Percentiles rank a stretch among this genome's conserved stretches.
Evolutionary conservation across 371 early-diverging fungal genomes (phyloP).

Genomic region (Capniomyces stellatus): DNA sequence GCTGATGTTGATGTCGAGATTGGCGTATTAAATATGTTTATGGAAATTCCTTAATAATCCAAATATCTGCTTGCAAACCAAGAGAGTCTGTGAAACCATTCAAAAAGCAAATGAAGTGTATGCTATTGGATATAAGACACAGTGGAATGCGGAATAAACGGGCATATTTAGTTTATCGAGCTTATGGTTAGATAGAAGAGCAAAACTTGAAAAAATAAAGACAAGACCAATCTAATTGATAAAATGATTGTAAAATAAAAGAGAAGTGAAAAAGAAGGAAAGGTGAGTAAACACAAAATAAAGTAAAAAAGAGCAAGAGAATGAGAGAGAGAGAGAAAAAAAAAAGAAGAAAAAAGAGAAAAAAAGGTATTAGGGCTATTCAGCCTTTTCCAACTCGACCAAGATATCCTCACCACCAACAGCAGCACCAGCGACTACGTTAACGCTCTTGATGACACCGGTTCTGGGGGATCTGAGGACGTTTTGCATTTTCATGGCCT

Average conservation of each 20-base stretch:
- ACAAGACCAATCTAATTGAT: background rate
- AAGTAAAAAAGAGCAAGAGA: background rate
- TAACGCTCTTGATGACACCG: constrained; percentile 59
- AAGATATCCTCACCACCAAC: constrained; percentile 78
- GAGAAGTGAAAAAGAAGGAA: background rate
- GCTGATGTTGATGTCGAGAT: too few relatives aligned
- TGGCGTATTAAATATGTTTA: too few relatives aligned
- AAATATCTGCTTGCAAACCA: too few relatives aligned
- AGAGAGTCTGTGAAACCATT: too few relatives aligned
- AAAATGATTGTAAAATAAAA: background rate
- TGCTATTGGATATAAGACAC: too few relatives aligned
- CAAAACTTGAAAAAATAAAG: too few relatives aligned
- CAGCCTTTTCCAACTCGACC: constrained; percentile 48
- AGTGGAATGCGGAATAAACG: too few relatives aligned
- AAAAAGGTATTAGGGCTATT: background rate
- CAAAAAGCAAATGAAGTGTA: too few relatives aligned
- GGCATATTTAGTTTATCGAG: too few relatives aligned
- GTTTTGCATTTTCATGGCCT: constrained; percentile 99
- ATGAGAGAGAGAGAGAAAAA: background rate
- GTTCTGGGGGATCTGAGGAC: constrained; percentile 66
- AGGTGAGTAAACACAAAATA: background rate
- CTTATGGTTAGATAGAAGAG: too few relatives aligned
- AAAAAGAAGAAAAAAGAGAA: background rate
- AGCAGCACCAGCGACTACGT: constrained; percentile 47
- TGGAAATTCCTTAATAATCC: too few relatives aligned